A percentile compares a stretch with the other conserved stretches of the same genome.
Evolutionary conservation across 1,139 yeast species (phyloP).

Genomic region (Diutina sp.): DNA sequence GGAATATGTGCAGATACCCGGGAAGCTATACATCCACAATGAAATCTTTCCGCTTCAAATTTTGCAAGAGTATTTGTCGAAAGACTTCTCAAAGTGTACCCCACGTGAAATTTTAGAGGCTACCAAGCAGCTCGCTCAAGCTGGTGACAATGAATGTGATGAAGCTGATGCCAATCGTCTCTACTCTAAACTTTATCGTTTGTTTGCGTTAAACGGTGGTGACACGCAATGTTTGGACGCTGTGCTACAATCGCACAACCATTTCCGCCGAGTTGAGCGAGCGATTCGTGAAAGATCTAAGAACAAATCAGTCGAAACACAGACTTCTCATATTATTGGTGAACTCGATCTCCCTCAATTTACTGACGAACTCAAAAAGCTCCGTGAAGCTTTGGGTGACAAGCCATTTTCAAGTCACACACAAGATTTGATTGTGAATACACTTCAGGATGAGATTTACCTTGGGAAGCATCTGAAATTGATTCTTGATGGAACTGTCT

Average conservation of each 20-base stretch:
- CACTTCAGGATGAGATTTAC: not conserved
- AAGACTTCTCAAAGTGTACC: constrained; percentile 7
- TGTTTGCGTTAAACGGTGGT: not conserved
- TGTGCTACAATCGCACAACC: constrained; percentile 14
- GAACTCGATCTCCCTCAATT: not conserved
- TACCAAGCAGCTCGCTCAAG: constrained; percentile 7
- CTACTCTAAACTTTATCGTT: constrained; percentile 8
- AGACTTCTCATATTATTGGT: constrained; percentile 4
- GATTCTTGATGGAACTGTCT: not conserved
- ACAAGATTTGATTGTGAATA: not conserved
- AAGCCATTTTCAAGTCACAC: not conserved
- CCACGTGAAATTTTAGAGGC: constrained; percentile 4
- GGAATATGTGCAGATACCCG: constrained; percentile 12
- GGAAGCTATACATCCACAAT: constrained; percentile 13
- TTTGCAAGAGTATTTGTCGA: constrained; percentile 9
- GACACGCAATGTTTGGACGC: constrained; percentile 7
- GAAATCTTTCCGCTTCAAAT: constrained; percentile 6
- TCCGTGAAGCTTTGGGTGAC: not conserved
- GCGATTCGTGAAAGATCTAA: constrained; percentile 7
- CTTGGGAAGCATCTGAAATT: not conserved
- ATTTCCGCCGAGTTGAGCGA: constrained; percentile 14
- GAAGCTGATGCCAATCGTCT: constrained; percentile 8
- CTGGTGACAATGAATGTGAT: constrained; percentile 9
- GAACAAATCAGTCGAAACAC: not conserved
- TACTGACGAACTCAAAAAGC: not conserved